A percentile compares a stretch with the other conserved stretches of the same genome.
These are phyloP conservation scores for Zygosaccharomyces rouxii DNA, from an alignment of 805 yeast genomes.

Conservation along the genomic window DNA sequence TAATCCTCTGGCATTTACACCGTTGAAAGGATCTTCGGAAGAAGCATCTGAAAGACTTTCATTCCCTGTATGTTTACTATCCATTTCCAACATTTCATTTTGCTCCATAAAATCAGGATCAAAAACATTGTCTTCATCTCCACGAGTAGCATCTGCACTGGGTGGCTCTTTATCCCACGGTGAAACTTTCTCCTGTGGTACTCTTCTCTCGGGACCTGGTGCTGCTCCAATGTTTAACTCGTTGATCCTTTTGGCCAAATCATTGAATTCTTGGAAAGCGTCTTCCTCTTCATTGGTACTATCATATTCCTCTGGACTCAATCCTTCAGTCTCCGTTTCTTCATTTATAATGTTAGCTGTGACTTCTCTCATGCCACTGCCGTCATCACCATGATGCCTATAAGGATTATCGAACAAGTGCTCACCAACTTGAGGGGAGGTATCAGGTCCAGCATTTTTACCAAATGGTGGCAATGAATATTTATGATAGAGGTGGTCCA, in stretches of 20 bases:
- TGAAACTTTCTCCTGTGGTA: slow-evolving; percentile 3
- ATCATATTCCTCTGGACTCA: background rate
- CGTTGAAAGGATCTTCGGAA: background rate
- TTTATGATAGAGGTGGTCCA: slow-evolving; percentile 22
- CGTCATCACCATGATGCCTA: slow-evolving; percentile 23
- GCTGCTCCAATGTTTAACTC: slow-evolving; percentile 15
- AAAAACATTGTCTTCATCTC: slow-evolving; percentile 25
- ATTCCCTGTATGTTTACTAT: slow-evolving; percentile 28
- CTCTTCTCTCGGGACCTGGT: background rate
- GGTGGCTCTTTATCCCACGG: slow-evolving; percentile 7
- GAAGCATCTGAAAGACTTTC: slow-evolving; percentile 8
- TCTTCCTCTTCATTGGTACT: slow-evolving; percentile 9
- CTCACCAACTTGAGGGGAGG: slow-evolving; percentile 15
- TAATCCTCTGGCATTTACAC: background rate
- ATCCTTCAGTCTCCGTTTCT: slow-evolving; percentile 7
- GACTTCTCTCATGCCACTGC: slow-evolving; percentile 9
- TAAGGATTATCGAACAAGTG: slow-evolving; percentile 23
- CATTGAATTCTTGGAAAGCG: slow-evolving; percentile 16
- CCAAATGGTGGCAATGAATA: slow-evolving; percentile 20
- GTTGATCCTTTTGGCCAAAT: slow-evolving; percentile 21
- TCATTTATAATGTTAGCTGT: slow-evolving; percentile 3
- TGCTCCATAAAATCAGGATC: slow-evolving; percentile 33
- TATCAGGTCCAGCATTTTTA: slow-evolving; percentile 1
- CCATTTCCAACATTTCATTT: slow-evolving; percentile 28
- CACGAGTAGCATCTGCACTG: background rate